These are phyloP conservation scores for Pontederia crassipes DNA, from an alignment of 176 grass and related monocot genomes.

Conservation along the genomic window DNA sequence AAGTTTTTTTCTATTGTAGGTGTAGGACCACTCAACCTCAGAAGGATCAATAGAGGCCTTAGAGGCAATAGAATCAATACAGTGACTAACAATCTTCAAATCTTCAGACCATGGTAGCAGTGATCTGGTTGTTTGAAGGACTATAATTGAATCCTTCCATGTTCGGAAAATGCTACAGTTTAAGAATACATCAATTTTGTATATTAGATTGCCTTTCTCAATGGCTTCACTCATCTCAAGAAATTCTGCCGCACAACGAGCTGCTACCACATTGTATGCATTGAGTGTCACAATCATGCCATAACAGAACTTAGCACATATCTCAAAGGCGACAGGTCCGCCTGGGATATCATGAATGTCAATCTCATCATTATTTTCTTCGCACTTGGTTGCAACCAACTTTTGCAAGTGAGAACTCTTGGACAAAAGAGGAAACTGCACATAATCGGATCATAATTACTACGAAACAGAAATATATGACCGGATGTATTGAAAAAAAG, in stretches of 20 bases:
- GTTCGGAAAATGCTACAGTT: constrained; percentile 69
- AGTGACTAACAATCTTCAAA: constrained; percentile 72
- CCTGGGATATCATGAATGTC: constrained; percentile 85
- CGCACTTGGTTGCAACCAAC: constrained; percentile 50
- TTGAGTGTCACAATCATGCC: constrained; percentile 93
- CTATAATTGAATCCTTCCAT: constrained; percentile 95
- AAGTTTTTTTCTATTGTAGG: constrained; percentile 93
- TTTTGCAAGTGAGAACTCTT: constrained; percentile 87
- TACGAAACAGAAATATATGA: constrained; percentile 2
- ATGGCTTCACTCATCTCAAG: constrained; percentile 90
- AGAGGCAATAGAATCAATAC: constrained; percentile 64
- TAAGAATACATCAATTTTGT: constrained; percentile 96
- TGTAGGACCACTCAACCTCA: constrained; percentile 93
- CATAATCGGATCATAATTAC: constrained; percentile 13
- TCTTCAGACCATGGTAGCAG: constrained; percentile 68
- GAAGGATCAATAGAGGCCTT: constrained; percentile 79
- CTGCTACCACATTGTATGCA: constrained; percentile 84
- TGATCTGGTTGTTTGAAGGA: constrained; percentile 71
- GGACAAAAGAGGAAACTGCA: constrained; percentile 96
- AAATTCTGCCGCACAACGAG: constrained; percentile 77
- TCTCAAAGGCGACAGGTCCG: constrained; percentile 84
- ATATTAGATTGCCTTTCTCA: constrained; percentile 96
- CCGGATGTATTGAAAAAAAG: background rate
- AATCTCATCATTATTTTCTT: constrained; percentile 59
- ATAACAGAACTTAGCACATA: constrained; percentile 97